phyloP scores from a whole-genome alignment of 495 filamentous ascomycete genomes.

The Aspergillus carlsbadensis region DNA sequence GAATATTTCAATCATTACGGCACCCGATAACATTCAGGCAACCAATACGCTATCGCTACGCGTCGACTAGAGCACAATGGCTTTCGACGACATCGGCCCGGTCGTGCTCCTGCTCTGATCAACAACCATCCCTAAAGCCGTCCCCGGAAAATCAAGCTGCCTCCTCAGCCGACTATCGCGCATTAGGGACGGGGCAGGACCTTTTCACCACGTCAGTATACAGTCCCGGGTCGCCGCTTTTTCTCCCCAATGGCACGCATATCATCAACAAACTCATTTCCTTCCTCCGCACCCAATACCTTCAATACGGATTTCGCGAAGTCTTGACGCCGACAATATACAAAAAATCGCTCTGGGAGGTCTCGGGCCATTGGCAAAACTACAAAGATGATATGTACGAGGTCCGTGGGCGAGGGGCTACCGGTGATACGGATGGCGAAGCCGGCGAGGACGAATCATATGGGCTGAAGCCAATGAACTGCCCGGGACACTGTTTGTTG shows the following conservation, averaged over 20 bases:
- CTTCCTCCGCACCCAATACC: conserved; percentile 86
- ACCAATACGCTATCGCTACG: neutral
- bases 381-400: conserved; percentile 96
- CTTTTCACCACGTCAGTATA: conserved; percentile 77
- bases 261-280: conserved; percentile 84
- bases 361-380: conserved; percentile 89
- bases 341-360: conserved; percentile 86
- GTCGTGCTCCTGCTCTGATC: conserved; percentile 40
- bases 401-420: conserved; percentile 65
- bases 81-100: conserved; percentile 33
- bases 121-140: conserved; percentile 17
- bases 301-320: conserved; percentile 84
- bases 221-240: conserved; percentile 85
- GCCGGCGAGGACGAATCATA: conserved; percentile 71
- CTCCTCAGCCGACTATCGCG: conserved; percentile 61
- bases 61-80: conserved; percentile 25
- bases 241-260: conserved; percentile 80
- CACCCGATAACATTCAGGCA: conserved; percentile 1
- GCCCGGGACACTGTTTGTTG: conserved; percentile 89
- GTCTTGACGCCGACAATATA: conserved; percentile 93
- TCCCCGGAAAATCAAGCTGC: conserved; percentile 17
- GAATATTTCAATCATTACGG: conserved; percentile 15
- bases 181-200: conserved; percentile 66
- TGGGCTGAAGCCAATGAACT: conserved; percentile 96
- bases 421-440: conserved; percentile 43